Evolutionary conservation across 1,139 yeast species (phyloP).

Genomic region (Candida sp.): DNA sequence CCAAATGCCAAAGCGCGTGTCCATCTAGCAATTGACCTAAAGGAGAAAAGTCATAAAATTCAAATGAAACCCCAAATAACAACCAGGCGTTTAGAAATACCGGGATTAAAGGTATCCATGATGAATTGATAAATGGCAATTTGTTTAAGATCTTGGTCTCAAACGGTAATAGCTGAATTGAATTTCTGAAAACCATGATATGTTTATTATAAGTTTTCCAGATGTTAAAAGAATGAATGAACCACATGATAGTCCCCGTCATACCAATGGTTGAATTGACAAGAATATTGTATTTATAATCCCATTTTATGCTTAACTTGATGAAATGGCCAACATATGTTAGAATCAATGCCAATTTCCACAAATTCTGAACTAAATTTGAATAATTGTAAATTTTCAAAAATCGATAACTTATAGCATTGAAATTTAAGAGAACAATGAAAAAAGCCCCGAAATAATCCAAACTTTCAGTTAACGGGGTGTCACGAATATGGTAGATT

Average conservation of each 20-base stretch:
- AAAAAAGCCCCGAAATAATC: constrained; percentile 46
- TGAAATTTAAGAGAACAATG: constrained; percentile 36
- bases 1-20: constrained; percentile 44
- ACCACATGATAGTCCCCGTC: constrained; percentile 31
- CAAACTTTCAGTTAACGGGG: constrained; percentile 35
- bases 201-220: constrained; percentile 17
- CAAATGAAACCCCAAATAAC: constrained; percentile 33
- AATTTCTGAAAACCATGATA: constrained; percentile 27
- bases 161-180: constrained; percentile 37
- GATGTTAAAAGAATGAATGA: constrained; percentile 25
- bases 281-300: constrained; percentile 36
- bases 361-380: constrained; percentile 8
- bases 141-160: constrained; percentile 37
- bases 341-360: constrained; percentile 11
- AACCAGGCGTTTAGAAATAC: constrained; percentile 33
- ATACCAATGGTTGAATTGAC: constrained; percentile 34
- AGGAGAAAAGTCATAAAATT: constrained; percentile 38
- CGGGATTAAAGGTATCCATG: constrained; percentile 34
- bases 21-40: constrained; percentile 32
- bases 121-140: constrained; percentile 24
- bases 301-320: constrained; percentile 32
- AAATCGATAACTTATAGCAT: constrained; percentile 30
- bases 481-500: constrained; percentile 40
- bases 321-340: constrained; percentile 26
- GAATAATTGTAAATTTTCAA: constrained; percentile 20